Base-by-base conservation (phyloP, 805 yeast genomes). In the Sugiyamaella mastotermitis region DNA sequence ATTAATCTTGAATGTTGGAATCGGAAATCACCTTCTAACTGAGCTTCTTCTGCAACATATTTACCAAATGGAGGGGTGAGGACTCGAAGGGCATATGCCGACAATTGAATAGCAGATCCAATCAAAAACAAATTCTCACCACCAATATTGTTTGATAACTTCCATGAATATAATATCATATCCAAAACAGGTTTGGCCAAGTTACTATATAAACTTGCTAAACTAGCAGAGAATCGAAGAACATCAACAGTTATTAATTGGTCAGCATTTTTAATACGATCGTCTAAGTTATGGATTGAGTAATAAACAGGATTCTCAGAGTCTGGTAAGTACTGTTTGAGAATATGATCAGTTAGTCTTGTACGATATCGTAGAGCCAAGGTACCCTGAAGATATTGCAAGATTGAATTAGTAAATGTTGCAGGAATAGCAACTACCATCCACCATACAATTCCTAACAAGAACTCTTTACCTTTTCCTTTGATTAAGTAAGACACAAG, bases 41-140 rank as follows among this genome's bases (percentile, higher is more conserved):
- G 72, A 13, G 94, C 87, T 52, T 78, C 78, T 41, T 77, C 78
- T 36, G 83, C 71, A 1, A 92, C 82, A 33, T 84, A 66, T 53
- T 73, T 81, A 11, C 95, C 88, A 55, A 88, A 88, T 34, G 92
- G 92, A 14, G 97, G 97, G 3, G 95, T 84, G 49, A 87, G 75
- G 37, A 83, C 65, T 48, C 80, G 72, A 49, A 88, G 64, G 27
- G 82, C 64, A 19, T 78, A 68, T 3, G 95, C 85, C 23, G 95
- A 84, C 23, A 80, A 60, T 55, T 85, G 92, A 3, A 94, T 86
- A 38, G 88, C 66, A 33, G 84, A 53, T 1, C 95, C 95, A 21
- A 88, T 67, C 2, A 83, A 72, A 33, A 88, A 78, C 46, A 80
- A 74, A 11, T 79, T 76, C 37, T 80, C 83, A 15, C 80, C 83